phyloP scores from a whole-genome alignment of 345 rosid genomes.

The Erucastrum elatum region DNA sequence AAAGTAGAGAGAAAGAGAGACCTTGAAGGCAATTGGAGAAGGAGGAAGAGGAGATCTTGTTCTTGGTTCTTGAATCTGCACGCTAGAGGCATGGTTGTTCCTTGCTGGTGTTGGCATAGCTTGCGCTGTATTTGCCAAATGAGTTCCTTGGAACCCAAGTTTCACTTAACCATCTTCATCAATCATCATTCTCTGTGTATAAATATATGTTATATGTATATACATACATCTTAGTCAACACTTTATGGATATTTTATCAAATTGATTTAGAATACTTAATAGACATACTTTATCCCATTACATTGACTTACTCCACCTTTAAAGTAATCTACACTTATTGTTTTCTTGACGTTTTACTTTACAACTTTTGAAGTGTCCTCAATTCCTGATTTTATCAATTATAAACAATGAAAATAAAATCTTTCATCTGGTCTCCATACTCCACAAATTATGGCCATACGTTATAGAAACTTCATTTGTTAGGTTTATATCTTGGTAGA shows the following conservation, averaged over 20 bases:
- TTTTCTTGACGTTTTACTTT: conserved; percentile 23
- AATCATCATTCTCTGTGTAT: conserved; percentile 32
- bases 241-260: neutral
- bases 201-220: neutral
- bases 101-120: conserved; percentile 32
- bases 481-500: conserved; percentile 34
- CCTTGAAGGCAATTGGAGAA: conserved; percentile 47
- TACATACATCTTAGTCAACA: conserved; percentile 2
- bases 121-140: conserved; percentile 27
- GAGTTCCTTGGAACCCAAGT: conserved; percentile 26
- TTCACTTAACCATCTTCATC: conserved; percentile 31
- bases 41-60: conserved; percentile 30
- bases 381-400: neutral
- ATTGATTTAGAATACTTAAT: conserved; percentile 2
- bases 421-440: neutral
- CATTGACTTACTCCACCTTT: conserved; percentile 39
- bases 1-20: conserved; percentile 30
- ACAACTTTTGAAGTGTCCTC: conserved; percentile 4
- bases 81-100: conserved; percentile 32
- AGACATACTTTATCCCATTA: conserved; percentile 19
- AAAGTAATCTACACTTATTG: conserved; percentile 30
- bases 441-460: conserved; percentile 26
- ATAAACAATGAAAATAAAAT: neutral
- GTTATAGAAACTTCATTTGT: neutral
- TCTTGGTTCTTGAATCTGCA: conserved; percentile 42